phyloP scores from a whole-genome alignment of 345 rosid genomes.

The Angophora floribunda region DNA sequence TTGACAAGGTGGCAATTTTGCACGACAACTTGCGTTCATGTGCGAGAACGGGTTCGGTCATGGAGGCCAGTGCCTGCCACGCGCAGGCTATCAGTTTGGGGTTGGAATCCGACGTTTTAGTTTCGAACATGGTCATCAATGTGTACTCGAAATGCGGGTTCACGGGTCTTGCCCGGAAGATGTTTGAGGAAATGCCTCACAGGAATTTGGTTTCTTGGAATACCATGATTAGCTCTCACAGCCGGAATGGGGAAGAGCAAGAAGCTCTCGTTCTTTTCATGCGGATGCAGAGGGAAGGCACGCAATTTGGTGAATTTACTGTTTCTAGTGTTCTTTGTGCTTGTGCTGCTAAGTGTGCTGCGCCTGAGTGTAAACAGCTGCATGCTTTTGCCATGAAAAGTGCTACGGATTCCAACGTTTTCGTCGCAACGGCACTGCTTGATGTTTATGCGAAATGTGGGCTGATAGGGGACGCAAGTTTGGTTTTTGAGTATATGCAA shows the following conservation, averaged over 20 bases:
- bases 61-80: slow-evolving; percentile 43
- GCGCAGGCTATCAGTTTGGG: slow-evolving; percentile 35
- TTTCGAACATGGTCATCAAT: slow-evolving; percentile 54
- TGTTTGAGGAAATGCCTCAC: slow-evolving; percentile 64
- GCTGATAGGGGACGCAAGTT: slow-evolving; percentile 30
- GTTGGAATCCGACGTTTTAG: slow-evolving; percentile 20
- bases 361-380: slow-evolving; percentile 42
- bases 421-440: slow-evolving; percentile 68
- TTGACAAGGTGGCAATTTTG: slow-evolving; percentile 9
- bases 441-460: slow-evolving; percentile 75
- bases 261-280: slow-evolving; percentile 39
- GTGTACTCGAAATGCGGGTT: slow-evolving; percentile 45
- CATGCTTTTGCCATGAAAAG: slow-evolving; percentile 59
- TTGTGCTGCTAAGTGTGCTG: slow-evolving; percentile 30
- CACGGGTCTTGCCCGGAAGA: slow-evolving; percentile 31
- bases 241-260: slow-evolving; percentile 23
- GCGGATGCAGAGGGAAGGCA: slow-evolving; percentile 42
- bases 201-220: slow-evolving; percentile 82
- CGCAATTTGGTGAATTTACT: slow-evolving; percentile 44
- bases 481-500: slow-evolving; percentile 49
- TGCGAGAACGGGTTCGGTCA: slow-evolving; percentile 26
- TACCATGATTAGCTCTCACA: slow-evolving; percentile 48
- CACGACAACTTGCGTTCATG: slow-evolving; percentile 37
- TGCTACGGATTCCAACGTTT: slow-evolving; percentile 33
- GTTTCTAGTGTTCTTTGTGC: slow-evolving; percentile 65